Base-by-base conservation (phyloP, 257 asterid species). In the Handroanthus guayacan region DNA sequence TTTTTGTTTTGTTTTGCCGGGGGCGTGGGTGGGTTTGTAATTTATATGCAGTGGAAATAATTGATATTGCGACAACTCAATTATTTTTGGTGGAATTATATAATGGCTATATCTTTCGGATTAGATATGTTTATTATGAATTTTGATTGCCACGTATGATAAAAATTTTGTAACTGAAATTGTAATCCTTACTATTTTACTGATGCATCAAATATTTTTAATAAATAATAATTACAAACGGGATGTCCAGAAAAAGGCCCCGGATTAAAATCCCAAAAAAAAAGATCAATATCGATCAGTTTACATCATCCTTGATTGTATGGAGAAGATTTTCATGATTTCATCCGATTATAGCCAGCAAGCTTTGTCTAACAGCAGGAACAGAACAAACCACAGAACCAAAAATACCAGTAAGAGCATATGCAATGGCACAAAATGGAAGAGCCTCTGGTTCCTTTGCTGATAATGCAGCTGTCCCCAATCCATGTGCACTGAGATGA, bases 391-490 rank as follows among this genome's bases (percentile, higher is more conserved):
- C 74, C 79, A 95, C 70, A n/a, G 99, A 95, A 56, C 97, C 99
- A 58, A 91, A 91, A 71, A 95, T 92, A 70, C 99, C 99, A 2
- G 98, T 92, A n/a, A 95, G 86, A 44, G 93, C 98, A 82, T 95
- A 95, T 78, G 98, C 97, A 74, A 95, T 95, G 11, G 99, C 99
- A 56, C 99, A 95, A 57, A 95, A 95, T 13, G 99, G 97, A 75
- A 95, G 99, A 63, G 99, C 99, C 88, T 92, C 99, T 0, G 99
- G 99, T 83, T 95, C 98, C 83, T 92, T 95, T 0, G 99, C 99
- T 43, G 99, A 95, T 67, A 95, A 79, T 69, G 98, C 99, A 71
- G 99, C 99, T 12, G 99, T 95, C 83, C 99, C 98, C 74, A 95
- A 78, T 56, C 99, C 99, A 62, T 95, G 99, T 4, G 99, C 99